Conservation (phyloP, 495 filamentous ascomycete genomes). For the Extremus antarcticus region DNA sequence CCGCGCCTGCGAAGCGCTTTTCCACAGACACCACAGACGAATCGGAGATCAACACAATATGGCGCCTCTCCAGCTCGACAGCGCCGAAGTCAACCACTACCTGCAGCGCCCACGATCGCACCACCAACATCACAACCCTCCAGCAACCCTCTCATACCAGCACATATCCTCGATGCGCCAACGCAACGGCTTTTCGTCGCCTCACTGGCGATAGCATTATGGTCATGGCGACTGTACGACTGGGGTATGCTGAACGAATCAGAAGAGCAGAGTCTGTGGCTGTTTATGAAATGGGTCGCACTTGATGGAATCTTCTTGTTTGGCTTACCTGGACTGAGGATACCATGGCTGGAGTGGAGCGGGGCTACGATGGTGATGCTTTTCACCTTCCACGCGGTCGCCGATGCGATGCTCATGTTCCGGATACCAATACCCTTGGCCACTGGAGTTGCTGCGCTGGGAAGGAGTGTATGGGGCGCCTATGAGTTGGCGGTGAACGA, state of each 20-base stretch:
- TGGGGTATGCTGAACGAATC: conserved; percentile 62
- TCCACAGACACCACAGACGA: conserved; percentile 50
- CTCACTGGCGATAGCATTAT: conserved; percentile 59
- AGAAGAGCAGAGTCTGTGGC: conserved; percentile 67
- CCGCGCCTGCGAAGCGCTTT: conserved; percentile 63
- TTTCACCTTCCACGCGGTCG: conserved; percentile 55
- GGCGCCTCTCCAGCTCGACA: conserved; percentile 28
- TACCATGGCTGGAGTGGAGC: conserved; percentile 92
- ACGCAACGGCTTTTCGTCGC: conserved; percentile 76
- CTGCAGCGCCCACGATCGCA: conserved; percentile 23
- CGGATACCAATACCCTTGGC: conserved; percentile 63
- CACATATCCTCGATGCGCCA: conserved; percentile 68
- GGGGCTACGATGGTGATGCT: conserved; percentile 53
- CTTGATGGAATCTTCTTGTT: conserved; percentile 79
- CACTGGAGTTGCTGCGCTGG: conserved; percentile 53
- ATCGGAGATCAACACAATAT: conserved; percentile 27
- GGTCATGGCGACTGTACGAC: conserved; percentile 76
- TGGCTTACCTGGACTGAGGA: conserved; percentile 67
- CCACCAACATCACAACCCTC: conserved; percentile 18
- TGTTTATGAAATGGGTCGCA: conserved; percentile 85
- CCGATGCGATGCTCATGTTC: conserved; percentile 84
- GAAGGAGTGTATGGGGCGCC: conserved; percentile 66
- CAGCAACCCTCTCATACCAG: conserved; percentile 58
- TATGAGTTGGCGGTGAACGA: conserved; percentile 84
- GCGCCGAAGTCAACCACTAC: conserved; percentile 22